A percentile compares a stretch with the other conserved stretches of the same genome.
These are phyloP conservation scores for Boletus huronensis DNA, from an alignment of 768 basidiomycete genomes.

Conservation along the genomic window DNA sequence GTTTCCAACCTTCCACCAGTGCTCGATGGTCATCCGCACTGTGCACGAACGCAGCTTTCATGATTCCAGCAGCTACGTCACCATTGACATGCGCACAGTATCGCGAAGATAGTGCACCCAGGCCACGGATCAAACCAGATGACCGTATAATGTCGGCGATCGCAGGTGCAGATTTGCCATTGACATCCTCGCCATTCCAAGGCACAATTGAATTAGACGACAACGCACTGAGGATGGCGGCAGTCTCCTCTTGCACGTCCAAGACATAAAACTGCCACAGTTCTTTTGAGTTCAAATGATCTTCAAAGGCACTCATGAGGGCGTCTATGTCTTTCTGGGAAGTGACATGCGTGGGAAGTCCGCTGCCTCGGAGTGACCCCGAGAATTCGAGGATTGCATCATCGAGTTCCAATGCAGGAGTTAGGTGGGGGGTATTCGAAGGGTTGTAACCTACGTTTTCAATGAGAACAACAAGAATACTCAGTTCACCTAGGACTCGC, in stretches of 20 bases:
- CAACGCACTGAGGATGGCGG: slow-evolving; percentile 42
- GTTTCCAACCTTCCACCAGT: slow-evolving; percentile 69
- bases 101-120: slow-evolving; percentile 58
- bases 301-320: slow-evolving; percentile 61
- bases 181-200: slow-evolving; percentile 63
- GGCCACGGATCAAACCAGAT: slow-evolving; percentile 54
- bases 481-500: slow-evolving; percentile 39
- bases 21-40: slow-evolving; percentile 44
- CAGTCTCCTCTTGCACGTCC: slow-evolving; percentile 60
- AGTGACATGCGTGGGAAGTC: slow-evolving; percentile 67
- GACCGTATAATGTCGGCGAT: slow-evolving; percentile 62
- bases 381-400: slow-evolving; percentile 83
- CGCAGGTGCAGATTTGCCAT: slow-evolving; percentile 56
- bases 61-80: slow-evolving; percentile 65
- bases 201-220: slow-evolving; percentile 36
- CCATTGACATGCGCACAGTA: slow-evolving; percentile 66
- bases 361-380: slow-evolving; percentile 53
- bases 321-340: slow-evolving; percentile 65
- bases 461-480: not conserved
- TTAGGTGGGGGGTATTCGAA: slow-evolving; percentile 85
- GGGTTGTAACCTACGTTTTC: slow-evolving; percentile 73
- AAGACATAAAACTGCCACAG: slow-evolving; percentile 96
- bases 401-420: slow-evolving; percentile 91
- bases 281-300: slow-evolving; percentile 58
- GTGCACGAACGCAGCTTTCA: slow-evolving; percentile 62